Evolutionary conservation across 2,329 filamentous ascomycete genomes (phyloP).

Genomic region (Neonectria hederae): DNA sequence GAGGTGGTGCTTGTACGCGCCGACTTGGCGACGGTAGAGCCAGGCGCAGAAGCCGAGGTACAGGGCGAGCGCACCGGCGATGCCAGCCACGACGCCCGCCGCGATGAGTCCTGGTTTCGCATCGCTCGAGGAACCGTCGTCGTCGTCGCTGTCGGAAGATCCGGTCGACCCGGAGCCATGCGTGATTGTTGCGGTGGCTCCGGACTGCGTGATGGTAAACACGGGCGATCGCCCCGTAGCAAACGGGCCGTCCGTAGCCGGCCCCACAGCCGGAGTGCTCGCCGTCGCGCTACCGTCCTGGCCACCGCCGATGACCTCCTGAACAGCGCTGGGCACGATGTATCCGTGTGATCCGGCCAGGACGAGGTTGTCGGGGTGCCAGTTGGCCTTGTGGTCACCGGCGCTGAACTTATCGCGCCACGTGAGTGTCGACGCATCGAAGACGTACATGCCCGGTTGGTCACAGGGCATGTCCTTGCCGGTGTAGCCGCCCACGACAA

Average conservation of each 20-base stretch:
- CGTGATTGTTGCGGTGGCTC: constrained; percentile 57
- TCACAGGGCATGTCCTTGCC: constrained; percentile 62
- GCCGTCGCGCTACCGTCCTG: constrained; percentile 63
- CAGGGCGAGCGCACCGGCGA: constrained; percentile 67
- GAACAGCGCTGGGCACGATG: constrained; percentile 61
- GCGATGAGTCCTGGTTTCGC: constrained; percentile 55
- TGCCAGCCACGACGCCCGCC: constrained; percentile 68
- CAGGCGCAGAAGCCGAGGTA: constrained; percentile 78
- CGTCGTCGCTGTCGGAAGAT: constrained; percentile 33
- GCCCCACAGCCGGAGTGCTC: constrained; percentile 57
- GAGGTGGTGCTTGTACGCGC: constrained; percentile 75
- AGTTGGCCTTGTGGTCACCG: constrained; percentile 65
- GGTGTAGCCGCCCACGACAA: constrained; percentile 70
- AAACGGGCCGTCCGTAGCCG: constrained; percentile 73
- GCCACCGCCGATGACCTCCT: constrained; percentile 60
- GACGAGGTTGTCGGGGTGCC: constrained; percentile 59
- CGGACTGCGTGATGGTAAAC: constrained; percentile 70
- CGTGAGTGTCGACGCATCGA: constrained; percentile 71
- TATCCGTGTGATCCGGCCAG: constrained; percentile 60
- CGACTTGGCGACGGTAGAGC: constrained; percentile 76
- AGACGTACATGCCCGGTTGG: constrained; percentile 72
- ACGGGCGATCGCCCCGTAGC: constrained; percentile 75
- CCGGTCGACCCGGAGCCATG: constrained; percentile 35
- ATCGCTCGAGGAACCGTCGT: constrained; percentile 11
- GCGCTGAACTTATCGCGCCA: constrained; percentile 69